Percentiles rank a stretch among this genome's conserved stretches.
These are phyloP conservation scores for Symbiodinium pilosum DNA, from an alignment of 73 alveolate genomes.

Conservation along the genomic window DNA sequence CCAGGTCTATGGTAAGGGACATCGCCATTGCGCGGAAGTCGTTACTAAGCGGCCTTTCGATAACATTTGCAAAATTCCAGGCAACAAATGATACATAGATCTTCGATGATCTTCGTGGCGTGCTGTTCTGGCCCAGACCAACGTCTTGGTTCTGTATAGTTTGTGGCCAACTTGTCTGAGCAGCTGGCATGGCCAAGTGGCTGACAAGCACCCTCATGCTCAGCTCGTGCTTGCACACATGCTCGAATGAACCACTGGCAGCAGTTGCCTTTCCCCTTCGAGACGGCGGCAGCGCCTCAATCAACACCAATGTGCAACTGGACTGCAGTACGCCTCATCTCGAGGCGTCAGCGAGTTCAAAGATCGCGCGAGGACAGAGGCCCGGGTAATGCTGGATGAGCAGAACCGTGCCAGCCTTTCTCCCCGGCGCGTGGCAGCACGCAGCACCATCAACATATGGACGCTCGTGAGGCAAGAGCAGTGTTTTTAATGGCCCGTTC, in stretches of 20 bases:
- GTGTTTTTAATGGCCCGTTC: conserved; percentile 60
- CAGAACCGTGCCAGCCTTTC: conserved; percentile 59
- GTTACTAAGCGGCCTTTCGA: too few relatives aligned
- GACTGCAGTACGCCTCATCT: neutral
- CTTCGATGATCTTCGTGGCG: too few relatives aligned
- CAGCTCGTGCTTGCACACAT: too few relatives aligned
- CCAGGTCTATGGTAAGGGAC: conserved; percentile 32
- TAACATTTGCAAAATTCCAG: too few relatives aligned
- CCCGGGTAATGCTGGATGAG: conserved; percentile 89
- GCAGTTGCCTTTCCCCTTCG: conserved; percentile 91
- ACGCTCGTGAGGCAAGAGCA: neutral
- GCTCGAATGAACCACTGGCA: too few relatives aligned
- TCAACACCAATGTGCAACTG: neutral
- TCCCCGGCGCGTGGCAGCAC: neutral
- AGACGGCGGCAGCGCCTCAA: conserved; percentile 37
- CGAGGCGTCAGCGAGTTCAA: conserved; percentile 34
- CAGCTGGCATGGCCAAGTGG: too few relatives aligned
- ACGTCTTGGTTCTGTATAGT: too few relatives aligned
- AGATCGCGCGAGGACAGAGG: conserved; percentile 67
- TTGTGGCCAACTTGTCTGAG: too few relatives aligned
- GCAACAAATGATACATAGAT: too few relatives aligned
- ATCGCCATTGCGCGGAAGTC: neutral
- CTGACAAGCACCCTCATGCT: too few relatives aligned
- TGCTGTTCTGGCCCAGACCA: too few relatives aligned
- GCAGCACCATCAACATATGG: neutral